Percentiles rank a stretch among this genome's conserved stretches.
phyloP scores from a whole-genome alignment of 1,284 basidiomycete genomes.

The Cryptococcus sp. region DNA sequence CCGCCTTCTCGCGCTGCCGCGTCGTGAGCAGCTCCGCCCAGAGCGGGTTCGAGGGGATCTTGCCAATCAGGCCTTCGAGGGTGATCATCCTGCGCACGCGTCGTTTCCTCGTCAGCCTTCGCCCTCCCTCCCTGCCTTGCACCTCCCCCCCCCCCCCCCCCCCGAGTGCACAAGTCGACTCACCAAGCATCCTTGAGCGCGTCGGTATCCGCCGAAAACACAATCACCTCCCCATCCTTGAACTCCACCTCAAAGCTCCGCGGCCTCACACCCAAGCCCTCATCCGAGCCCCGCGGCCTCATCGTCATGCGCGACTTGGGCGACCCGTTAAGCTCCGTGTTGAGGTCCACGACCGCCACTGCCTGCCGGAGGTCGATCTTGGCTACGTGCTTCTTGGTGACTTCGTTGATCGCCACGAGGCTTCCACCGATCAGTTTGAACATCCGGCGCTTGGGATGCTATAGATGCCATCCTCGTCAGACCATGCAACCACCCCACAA shows the following conservation, averaged over 20 bases:
- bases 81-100: slow-evolving; percentile 66
- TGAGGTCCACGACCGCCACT: slow-evolving; percentile 68
- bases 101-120: background rate
- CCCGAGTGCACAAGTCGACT: slow-evolving; percentile 39
- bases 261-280: slow-evolving; percentile 57
- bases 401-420: slow-evolving; percentile 87
- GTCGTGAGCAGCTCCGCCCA: slow-evolving; percentile 74
- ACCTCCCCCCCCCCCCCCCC: too few relatives aligned
- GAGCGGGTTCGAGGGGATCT: slow-evolving; percentile 79
- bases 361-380: slow-evolving; percentile 90
- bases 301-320: slow-evolving; percentile 36
- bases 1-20: slow-evolving; percentile 15
- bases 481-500: too few relatives aligned
- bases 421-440: slow-evolving; percentile 82
- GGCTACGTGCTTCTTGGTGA: slow-evolving; percentile 84
- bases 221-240: slow-evolving; percentile 71
- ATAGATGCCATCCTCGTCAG: background rate
- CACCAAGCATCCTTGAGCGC: slow-evolving; percentile 84
- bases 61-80: slow-evolving; percentile 72
- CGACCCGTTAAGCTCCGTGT: slow-evolving; percentile 44
- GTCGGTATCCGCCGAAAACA: slow-evolving; percentile 88
- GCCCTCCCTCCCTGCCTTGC: background rate
- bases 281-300: slow-evolving; percentile 62
- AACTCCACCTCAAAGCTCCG: slow-evolving; percentile 85
- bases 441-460: slow-evolving; percentile 75